Conservation (phyloP, 768 basidiomycete genomes). For the Podaxis sp. region DNA sequence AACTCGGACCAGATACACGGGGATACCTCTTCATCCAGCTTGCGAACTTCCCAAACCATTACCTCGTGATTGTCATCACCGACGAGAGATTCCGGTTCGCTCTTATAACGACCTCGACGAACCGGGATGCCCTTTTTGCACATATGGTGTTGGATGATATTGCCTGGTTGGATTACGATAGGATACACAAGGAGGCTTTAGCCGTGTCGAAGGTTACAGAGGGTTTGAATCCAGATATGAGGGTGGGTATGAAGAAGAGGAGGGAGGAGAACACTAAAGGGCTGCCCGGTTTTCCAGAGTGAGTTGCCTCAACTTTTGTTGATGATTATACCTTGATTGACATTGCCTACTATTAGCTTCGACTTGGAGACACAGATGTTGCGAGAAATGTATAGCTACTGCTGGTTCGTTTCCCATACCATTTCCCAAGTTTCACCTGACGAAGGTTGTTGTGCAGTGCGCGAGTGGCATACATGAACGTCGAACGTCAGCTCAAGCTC, state of each 20-base stretch:
- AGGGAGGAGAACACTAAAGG: conserved; percentile 13
- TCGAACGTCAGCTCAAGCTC: conserved; percentile 83
- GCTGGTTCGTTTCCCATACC: conserved; percentile 50
- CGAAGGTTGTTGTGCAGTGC: conserved; percentile 44
- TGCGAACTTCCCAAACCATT: conserved; percentile 71
- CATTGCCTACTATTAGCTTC: conserved; percentile 39
- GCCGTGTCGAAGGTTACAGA: conserved; percentile 8
- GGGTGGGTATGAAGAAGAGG: conserved; percentile 22
- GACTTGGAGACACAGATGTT: conserved; percentile 68
- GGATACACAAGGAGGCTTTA: conserved; percentile 51
- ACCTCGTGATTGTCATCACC: conserved; percentile 79
- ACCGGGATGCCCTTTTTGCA: conserved; percentile 50
- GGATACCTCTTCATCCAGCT: conserved; percentile 75
- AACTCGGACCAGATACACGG: conserved; percentile 62
- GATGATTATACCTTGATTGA: background rate
- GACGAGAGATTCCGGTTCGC: conserved; percentile 80
- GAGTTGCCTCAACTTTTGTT: conserved; percentile 6
- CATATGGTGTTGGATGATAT: conserved; percentile 73
- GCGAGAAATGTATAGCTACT: conserved; percentile 81
- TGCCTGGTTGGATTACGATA: conserved; percentile 69
- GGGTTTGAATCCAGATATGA: conserved; percentile 4
- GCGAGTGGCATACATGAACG: conserved; percentile 83
- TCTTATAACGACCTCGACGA: conserved; percentile 61
- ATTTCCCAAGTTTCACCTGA: background rate
- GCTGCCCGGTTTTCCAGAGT: conserved; percentile 16